phyloP scores from a whole-genome alignment of 257 asterid genomes.

The Solanum tarapatanum region DNA sequence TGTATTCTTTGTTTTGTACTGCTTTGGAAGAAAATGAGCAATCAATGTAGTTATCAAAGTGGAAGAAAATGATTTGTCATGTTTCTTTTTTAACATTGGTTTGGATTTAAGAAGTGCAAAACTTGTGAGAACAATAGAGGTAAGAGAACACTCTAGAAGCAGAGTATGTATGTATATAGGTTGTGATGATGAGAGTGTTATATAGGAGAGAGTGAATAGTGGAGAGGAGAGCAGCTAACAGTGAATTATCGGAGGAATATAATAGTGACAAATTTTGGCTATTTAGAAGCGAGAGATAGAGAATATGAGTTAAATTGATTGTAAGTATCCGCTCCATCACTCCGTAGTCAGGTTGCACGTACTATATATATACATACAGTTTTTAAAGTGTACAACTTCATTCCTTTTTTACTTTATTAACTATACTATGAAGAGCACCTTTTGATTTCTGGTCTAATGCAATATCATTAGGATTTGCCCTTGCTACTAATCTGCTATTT shows the following conservation, averaged over 20 bases:
- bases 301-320: neutral
- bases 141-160: neutral
- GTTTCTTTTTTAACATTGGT: too few species aligned
- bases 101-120: too few species aligned
- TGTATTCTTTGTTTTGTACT: too few species aligned
- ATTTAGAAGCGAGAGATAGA: neutral
- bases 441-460: slow-evolving; percentile 81
- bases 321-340: neutral
- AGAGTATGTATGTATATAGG: neutral
- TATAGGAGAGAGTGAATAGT: neutral
- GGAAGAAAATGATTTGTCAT: too few species aligned
- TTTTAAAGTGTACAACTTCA: neutral
- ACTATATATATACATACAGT: neutral
- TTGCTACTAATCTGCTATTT: slow-evolving; percentile 51
- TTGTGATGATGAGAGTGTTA: neutral
- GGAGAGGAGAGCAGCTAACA: neutral
- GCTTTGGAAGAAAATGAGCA: too few species aligned
- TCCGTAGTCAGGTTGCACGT: neutral
- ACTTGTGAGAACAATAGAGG: neutral
- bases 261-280: neutral
- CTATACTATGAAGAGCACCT: slow-evolving; percentile 44
- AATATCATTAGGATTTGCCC: slow-evolving; percentile 77
- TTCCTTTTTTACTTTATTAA: neutral
- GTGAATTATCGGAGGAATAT: neutral
- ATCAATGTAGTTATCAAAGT: too few species aligned